A percentile compares a stretch with the other conserved stretches of the same genome.
Evolutionary conservation across 345 rosid species (phyloP).

Genomic region (Syzygium grande): DNA sequence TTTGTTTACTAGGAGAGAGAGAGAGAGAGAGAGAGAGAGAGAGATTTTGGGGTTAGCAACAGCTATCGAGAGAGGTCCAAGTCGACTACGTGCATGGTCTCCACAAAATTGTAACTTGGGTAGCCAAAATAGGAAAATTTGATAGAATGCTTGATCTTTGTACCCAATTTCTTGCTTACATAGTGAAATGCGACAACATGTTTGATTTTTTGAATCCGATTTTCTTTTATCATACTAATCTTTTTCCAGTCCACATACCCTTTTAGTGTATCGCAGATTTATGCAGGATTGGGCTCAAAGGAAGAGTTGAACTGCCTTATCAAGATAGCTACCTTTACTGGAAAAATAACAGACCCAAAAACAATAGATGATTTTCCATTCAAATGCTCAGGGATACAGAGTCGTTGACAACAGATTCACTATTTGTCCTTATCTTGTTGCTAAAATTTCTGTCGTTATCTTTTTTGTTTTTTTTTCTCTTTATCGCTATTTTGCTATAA

Average conservation of each 20-base stretch:
- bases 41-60: background rate
- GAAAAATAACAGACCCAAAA: background rate
- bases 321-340: background rate
- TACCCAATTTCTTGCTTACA: background rate
- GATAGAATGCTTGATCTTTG: background rate
- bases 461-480: background rate
- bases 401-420: background rate
- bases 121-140: background rate
- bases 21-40: too few relatives aligned
- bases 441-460: background rate
- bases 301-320: background rate
- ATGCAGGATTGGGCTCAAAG: background rate
- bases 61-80: background rate
- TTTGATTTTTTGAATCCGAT: background rate
- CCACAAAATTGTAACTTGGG: background rate
- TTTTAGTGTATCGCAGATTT: background rate
- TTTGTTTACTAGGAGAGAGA: background rate
- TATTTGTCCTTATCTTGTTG: background rate
- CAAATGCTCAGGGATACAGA: background rate
- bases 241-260: background rate
- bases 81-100: background rate
- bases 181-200: background rate
- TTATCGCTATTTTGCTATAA: background rate
- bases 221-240: background rate
- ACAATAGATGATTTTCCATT: background rate